Conservation (phyloP, 306 rosid genomes). For the Corylus avellana region DNA sequence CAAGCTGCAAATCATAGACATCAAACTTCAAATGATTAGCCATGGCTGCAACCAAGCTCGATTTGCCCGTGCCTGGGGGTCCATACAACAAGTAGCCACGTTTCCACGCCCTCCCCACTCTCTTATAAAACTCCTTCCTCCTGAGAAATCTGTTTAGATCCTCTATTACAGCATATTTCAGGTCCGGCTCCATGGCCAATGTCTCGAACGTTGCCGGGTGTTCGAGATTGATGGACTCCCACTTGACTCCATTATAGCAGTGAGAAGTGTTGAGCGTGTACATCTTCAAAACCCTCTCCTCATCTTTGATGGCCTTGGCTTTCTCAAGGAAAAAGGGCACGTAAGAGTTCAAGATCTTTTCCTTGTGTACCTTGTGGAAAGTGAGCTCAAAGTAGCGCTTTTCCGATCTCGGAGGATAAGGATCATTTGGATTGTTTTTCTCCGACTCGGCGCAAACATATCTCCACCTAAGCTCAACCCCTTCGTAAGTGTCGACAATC, state of each 20-base stretch:
- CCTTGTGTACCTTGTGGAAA: slow-evolving; percentile 54
- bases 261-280: slow-evolving; percentile 46
- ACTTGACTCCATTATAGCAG: slow-evolving; percentile 37
- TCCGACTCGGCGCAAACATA: slow-evolving; percentile 41
- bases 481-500: slow-evolving; percentile 46
- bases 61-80: slow-evolving; percentile 93
- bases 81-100: slow-evolving; percentile 83
- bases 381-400: slow-evolving; percentile 58
- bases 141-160: slow-evolving; percentile 67
- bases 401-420: slow-evolving; percentile 33
- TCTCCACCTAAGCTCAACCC: slow-evolving; percentile 47
- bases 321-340: slow-evolving; percentile 55
- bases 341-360: slow-evolving; percentile 36
- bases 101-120: slow-evolving; percentile 90
- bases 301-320: slow-evolving; percentile 47
- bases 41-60: slow-evolving; percentile 91
- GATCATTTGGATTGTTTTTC: slow-evolving; percentile 33
- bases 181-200: slow-evolving; percentile 65
- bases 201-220: slow-evolving; percentile 87
- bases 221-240: slow-evolving; percentile 77
- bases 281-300: slow-evolving; percentile 62
- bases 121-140: slow-evolving; percentile 77
- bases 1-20: slow-evolving; percentile 79
- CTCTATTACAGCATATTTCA: slow-evolving; percentile 45
- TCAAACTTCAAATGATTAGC: slow-evolving; percentile 86